phyloP scores from a whole-genome alignment of 2,329 filamentous ascomycete genomes.

The Epichloe aotearoae region DNA sequence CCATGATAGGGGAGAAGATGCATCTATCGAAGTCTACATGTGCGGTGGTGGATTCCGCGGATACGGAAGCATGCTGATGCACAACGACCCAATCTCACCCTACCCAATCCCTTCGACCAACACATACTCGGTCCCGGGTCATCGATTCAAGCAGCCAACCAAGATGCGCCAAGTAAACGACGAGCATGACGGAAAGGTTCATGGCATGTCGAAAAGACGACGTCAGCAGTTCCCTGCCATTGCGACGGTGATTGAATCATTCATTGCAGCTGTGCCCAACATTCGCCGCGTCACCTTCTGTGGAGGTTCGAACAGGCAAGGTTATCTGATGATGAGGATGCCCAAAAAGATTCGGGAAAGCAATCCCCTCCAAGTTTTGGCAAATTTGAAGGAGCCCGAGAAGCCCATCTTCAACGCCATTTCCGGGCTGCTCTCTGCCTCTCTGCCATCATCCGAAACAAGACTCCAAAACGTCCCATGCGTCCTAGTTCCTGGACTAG shows the following conservation, averaged over 20 bases:
- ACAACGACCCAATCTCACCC: constrained; percentile 55
- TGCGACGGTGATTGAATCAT: constrained; percentile 62
- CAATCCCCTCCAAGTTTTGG: constrained; percentile 44
- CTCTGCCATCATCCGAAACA: constrained; percentile 25
- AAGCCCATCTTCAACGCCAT: constrained; percentile 23
- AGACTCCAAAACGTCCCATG: constrained; percentile 25
- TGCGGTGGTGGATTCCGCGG: constrained; percentile 84
- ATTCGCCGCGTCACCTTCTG: constrained; percentile 72
- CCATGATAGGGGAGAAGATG: constrained; percentile 15
- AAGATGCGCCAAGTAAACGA: constrained; percentile 39
- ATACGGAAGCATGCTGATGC: constrained; percentile 83
- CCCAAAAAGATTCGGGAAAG: constrained; percentile 43
- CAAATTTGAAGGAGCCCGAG: constrained; percentile 13
- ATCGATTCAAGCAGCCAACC: constrained; percentile 43
- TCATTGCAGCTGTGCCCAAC: constrained; percentile 54
- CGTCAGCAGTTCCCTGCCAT: constrained; percentile 76
- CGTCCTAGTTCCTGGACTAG: constrained; percentile 29
- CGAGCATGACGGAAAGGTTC: constrained; percentile 43
- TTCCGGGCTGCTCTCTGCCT: constrained; percentile 23
- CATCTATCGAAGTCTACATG: constrained; percentile 60
- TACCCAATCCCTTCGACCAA: constrained; percentile 80
- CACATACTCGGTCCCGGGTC: constrained; percentile 53
- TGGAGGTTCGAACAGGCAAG: constrained; percentile 77
- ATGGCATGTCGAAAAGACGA: constrained; percentile 68
- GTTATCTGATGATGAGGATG: constrained; percentile 62